A percentile compares a stretch with the other conserved stretches of the same genome.
phyloP scores from a whole-genome alignment of 768 basidiomycete species.

The Termitomyces sp. region DNA sequence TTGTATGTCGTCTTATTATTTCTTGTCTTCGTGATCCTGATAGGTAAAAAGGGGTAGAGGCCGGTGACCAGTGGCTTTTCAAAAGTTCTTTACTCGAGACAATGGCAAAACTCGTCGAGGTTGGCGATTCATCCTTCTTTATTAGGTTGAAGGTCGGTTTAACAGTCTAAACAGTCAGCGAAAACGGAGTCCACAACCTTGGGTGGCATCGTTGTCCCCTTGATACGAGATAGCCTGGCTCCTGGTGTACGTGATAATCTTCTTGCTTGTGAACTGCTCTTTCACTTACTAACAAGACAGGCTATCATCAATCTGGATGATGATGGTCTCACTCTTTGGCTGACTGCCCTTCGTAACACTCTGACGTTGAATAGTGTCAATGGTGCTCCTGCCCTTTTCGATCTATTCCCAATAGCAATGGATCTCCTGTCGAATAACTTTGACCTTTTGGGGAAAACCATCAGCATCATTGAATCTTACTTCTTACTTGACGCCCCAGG shows the following conservation, averaged over 20 bases:
- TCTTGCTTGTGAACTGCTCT: not conserved
- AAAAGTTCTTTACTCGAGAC: constrained; percentile 68
- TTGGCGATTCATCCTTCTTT: constrained; percentile 25
- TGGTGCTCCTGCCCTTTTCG: constrained; percentile 49
- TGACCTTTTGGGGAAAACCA: constrained; percentile 69
- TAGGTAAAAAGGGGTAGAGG: constrained; percentile 53
- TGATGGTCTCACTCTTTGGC: constrained; percentile 78
- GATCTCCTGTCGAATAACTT: constrained; percentile 62
- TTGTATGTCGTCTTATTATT: constrained; percentile 47
- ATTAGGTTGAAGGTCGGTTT: not conserved
- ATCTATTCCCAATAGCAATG: constrained; percentile 63
- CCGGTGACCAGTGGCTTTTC: constrained; percentile 68
- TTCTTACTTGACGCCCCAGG: constrained; percentile 62
- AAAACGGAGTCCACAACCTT: constrained; percentile 58
- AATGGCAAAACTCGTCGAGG: constrained; percentile 67
- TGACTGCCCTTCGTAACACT: constrained; percentile 64
- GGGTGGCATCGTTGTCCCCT: constrained; percentile 51
- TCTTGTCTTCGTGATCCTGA: not conserved
- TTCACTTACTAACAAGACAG: constrained; percentile 32
- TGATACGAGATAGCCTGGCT: constrained; percentile 63
- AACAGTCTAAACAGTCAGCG: constrained; percentile 45
- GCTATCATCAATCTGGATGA: constrained; percentile 68
- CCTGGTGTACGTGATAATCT: constrained; percentile 39
- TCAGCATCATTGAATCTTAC: constrained; percentile 72
- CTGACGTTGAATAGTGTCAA: constrained; percentile 43